A percentile compares a stretch with the other conserved stretches of the same genome.
phyloP scores from a whole-genome alignment of 2,329 filamentous ascomycete genomes.

The Bipolaris oryzae region DNA sequence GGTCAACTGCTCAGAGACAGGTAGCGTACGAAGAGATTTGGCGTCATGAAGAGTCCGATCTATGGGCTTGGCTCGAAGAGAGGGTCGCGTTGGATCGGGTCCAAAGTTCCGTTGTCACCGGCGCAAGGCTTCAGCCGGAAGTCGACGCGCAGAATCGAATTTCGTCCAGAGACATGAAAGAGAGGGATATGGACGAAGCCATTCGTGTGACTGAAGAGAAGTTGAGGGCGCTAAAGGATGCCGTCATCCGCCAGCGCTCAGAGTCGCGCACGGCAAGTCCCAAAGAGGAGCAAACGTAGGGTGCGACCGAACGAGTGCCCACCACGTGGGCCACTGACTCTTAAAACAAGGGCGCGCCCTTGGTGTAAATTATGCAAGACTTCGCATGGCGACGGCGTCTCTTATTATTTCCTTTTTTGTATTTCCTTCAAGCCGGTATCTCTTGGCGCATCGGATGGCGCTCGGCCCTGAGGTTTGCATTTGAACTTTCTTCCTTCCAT shows the following conservation, averaged over 20 bases:
- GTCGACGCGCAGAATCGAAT: conserved; percentile 60
- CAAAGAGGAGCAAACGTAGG: conserved; percentile 25
- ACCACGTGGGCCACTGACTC: not conserved
- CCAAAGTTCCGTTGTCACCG: conserved; percentile 30
- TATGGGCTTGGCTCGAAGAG: conserved; percentile 95
- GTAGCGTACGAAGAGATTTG: conserved; percentile 94
- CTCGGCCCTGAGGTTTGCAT: not conserved
- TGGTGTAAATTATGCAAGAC: conserved; percentile 13
- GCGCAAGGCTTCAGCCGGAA: conserved; percentile 35
- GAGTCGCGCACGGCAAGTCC: conserved; percentile 27
- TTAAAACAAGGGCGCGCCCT: not conserved
- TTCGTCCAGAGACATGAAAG: conserved; percentile 63
- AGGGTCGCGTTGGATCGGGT: conserved; percentile 72
- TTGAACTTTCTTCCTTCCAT: not conserved
- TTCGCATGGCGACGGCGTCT: conserved; percentile 17
- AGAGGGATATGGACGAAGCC: conserved; percentile 76
- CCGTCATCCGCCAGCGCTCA: conserved; percentile 55
- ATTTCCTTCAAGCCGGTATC: conserved; percentile 2
- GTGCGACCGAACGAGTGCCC: not conserved
- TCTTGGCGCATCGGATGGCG: not conserved
- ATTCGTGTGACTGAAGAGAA: conserved; percentile 87
- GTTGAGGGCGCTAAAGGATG: conserved; percentile 74
- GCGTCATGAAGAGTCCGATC: conserved; percentile 81
- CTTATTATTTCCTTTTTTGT: conserved; percentile 3
- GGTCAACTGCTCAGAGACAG: conserved; percentile 66